phyloP scores from a whole-genome alignment of 176 grass and related monocot genomes.

The Ensete glaucum region DNA sequence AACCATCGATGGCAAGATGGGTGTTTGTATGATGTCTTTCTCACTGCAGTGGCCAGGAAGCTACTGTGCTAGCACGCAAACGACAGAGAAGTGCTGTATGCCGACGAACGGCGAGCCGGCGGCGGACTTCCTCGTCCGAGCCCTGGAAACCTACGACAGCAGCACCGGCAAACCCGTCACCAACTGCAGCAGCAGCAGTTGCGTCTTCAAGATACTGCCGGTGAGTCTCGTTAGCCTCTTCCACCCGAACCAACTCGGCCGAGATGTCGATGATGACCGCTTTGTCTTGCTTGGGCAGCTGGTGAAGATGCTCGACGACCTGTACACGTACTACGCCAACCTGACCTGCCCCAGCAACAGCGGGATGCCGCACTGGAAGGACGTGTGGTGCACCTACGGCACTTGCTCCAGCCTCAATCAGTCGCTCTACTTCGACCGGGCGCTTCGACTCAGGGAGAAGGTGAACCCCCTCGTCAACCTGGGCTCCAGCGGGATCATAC shows the following conservation, averaged over 20 bases:
- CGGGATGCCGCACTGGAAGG: conserved; percentile 9
- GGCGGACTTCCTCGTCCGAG: neutral
- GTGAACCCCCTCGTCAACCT: conserved; percentile 11
- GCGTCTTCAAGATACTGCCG: too few species aligned
- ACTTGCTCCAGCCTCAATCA: conserved; percentile 20
- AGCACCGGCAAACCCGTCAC: neutral
- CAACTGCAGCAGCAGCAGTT: too few species aligned
- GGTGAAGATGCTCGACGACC: conserved; percentile 2
- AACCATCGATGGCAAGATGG: too few species aligned
- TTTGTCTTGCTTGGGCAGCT: conserved; percentile 10
- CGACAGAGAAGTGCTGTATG: neutral
- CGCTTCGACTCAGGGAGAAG: neutral
- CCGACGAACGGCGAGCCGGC: neutral
- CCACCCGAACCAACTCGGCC: too few species aligned
- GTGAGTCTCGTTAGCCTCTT: too few species aligned
- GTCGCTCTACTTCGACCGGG: conserved; percentile 6
- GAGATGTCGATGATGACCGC: too few species aligned
- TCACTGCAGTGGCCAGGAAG: too few species aligned
- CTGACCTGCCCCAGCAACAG: conserved; percentile 25
- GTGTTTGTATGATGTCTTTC: too few species aligned
- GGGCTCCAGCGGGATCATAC: too few species aligned
- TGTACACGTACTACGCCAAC: conserved; percentile 21
- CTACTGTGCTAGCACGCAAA: too few species aligned
- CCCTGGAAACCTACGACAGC: neutral
- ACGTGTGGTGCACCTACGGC: conserved; percentile 21